Conservation (phyloP, 2,329 filamentous ascomycete species). For the Trichophaea hybrida region DNA sequence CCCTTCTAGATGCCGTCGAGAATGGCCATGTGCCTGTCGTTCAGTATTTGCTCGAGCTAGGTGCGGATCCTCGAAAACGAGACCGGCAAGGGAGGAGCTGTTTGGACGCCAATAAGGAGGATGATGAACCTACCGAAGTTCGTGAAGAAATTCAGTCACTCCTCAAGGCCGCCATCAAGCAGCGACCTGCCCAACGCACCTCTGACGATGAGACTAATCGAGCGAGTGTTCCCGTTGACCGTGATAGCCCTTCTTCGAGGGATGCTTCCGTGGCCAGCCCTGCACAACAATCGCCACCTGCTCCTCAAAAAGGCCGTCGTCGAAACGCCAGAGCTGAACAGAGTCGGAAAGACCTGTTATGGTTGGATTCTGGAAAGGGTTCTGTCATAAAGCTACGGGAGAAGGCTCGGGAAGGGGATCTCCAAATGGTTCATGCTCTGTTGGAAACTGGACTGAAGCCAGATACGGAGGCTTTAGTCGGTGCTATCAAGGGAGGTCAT, state of each 20-base stretch:
- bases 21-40: slow-evolving; percentile 87
- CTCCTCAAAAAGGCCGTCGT: slow-evolving; percentile 19
- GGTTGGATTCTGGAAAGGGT: slow-evolving; percentile 27
- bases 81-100: slow-evolving; percentile 91
- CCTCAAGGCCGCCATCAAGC: slow-evolving; percentile 42
- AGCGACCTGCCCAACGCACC: slow-evolving; percentile 23
- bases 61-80: slow-evolving; percentile 78
- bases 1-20: slow-evolving; percentile 87
- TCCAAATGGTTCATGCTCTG: slow-evolving; percentile 26
- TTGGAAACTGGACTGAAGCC: slow-evolving; percentile 34
- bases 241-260: slow-evolving; percentile 26
- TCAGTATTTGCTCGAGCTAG: slow-evolving; percentile 65
- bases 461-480: slow-evolving; percentile 77
- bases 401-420: slow-evolving; percentile 35
- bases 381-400: slow-evolving; percentile 25
- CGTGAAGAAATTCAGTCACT: slow-evolving; percentile 52
- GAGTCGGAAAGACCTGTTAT: slow-evolving; percentile 28
- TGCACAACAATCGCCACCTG: slow-evolving; percentile 25
- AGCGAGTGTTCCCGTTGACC: slow-evolving; percentile 11
- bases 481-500: slow-evolving; percentile 82
- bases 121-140: slow-evolving; percentile 31
- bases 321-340: slow-evolving; percentile 25
- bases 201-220: slow-evolving; percentile 25
- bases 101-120: slow-evolving; percentile 46
- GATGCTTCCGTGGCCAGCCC: slow-evolving; percentile 27